Evolutionary conservation across 768 basidiomycete genomes (phyloP).

Genomic region (Macrolepiota fuliginosa): DNA sequence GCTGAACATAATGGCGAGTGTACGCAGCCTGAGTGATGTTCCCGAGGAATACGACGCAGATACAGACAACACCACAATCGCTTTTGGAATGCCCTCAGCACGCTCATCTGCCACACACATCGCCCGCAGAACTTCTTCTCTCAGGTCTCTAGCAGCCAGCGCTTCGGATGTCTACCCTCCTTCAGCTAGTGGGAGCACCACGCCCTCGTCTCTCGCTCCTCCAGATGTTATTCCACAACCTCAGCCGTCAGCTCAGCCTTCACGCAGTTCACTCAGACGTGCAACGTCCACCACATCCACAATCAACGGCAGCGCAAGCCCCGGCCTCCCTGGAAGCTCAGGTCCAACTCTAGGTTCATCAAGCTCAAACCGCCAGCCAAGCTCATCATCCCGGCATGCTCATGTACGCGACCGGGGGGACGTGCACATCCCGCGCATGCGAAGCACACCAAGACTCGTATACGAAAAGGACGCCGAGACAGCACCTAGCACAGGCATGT

Average conservation of each 20-base stretch:
- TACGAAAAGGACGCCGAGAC: slow-evolving; percentile 55
- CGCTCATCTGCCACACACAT: not conserved
- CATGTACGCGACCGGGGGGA: too few relatives aligned
- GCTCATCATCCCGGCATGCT: too few relatives aligned
- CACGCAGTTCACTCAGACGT: not conserved
- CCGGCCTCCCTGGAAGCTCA: too few relatives aligned
- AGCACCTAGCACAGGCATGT: slow-evolving; percentile 72
- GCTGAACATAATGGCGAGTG: not conserved
- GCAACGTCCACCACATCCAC: not conserved
- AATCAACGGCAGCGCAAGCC: not conserved
- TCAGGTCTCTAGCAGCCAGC: slow-evolving; percentile 11
- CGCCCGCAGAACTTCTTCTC: slow-evolving; percentile 2
- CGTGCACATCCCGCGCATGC: too few relatives aligned
- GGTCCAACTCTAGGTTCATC: too few relatives aligned
- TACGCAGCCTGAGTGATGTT: slow-evolving; percentile 26
- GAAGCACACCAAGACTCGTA: slow-evolving; percentile 38
- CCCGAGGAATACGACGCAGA: slow-evolving; percentile 27
- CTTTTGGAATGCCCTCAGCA: slow-evolving; percentile 1
- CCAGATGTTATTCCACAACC: too few relatives aligned
- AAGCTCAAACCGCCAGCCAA: too few relatives aligned
- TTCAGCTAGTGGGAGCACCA: not conserved
- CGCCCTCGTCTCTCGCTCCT: not conserved
- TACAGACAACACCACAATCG: not conserved
- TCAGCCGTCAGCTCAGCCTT: not conserved
- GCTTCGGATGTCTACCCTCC: slow-evolving; percentile 10